Conservation (phyloP, 2,329 filamentous ascomycete species). For the Aphanoascus verrucosus region DNA sequence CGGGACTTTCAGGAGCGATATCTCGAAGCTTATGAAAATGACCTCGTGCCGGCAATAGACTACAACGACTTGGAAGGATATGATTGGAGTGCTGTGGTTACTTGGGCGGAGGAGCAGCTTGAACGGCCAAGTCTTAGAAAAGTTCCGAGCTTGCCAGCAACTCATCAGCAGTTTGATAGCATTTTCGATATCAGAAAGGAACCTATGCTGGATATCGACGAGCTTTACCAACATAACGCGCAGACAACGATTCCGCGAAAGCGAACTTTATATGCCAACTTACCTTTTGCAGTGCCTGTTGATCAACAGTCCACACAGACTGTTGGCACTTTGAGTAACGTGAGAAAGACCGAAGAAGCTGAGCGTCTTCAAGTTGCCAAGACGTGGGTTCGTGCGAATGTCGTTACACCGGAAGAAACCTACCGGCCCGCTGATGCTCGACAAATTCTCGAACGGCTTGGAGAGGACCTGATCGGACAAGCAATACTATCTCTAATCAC, state of each 20-base stretch:
- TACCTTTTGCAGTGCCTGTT: conserved; percentile 28
- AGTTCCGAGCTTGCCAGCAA: conserved; percentile 35
- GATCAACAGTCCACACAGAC: background rate
- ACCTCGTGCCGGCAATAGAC: conserved; percentile 36
- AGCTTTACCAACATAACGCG: conserved; percentile 27
- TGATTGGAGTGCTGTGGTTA: conserved; percentile 38
- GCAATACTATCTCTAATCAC: conserved; percentile 34
- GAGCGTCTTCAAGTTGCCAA: conserved; percentile 31
- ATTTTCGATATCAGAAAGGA: conserved; percentile 34
- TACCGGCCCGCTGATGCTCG: conserved; percentile 33
- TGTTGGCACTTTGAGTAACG: conserved; percentile 12
- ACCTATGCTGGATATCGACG: conserved; percentile 24
- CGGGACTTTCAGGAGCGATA: conserved; percentile 39
- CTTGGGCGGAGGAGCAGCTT: conserved; percentile 37
- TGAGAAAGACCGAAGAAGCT: conserved; percentile 15
- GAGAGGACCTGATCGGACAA: conserved; percentile 27
- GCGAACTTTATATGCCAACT: conserved; percentile 25
- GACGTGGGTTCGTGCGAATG: conserved; percentile 40
- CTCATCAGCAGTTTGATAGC: conserved; percentile 32
- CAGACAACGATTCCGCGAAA: conserved; percentile 27
- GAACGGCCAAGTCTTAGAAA: conserved; percentile 29
- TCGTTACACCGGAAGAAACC: conserved; percentile 34
- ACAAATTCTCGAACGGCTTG: conserved; percentile 25
- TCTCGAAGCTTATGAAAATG: conserved; percentile 36
- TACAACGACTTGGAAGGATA: conserved; percentile 36